phyloP scores from a whole-genome alignment of 179 eudicot species.

The Beta macrorhiza region DNA sequence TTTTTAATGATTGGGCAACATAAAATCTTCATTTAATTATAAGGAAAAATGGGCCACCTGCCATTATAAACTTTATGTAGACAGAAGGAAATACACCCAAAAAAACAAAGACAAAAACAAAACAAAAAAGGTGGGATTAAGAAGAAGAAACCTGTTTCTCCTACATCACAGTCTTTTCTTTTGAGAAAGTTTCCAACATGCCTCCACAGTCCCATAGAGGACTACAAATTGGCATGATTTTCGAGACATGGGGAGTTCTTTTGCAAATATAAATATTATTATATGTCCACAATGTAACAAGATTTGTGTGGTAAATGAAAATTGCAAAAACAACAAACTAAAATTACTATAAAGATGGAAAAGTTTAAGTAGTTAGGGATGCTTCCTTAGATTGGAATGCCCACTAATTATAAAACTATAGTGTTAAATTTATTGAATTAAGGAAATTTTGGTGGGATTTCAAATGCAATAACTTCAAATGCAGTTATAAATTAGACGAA shows the following conservation, averaged over 20 bases:
- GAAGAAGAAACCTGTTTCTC: conserved; percentile 62
- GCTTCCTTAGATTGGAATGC: background rate
- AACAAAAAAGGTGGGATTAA: background rate
- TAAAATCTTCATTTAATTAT: background rate
- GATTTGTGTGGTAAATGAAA: background rate
- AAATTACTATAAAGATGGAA: background rate
- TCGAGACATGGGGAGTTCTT: conserved; percentile 15
- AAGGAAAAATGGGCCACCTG: too few species aligned
- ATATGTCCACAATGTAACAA: background rate
- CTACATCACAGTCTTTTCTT: conserved; percentile 83
- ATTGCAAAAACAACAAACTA: background rate
- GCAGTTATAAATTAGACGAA: background rate
- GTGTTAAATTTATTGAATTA: background rate
- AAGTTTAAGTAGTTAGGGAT: background rate
- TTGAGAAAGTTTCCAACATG: conserved; percentile 57
- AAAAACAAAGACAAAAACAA: background rate
- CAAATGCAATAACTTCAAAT: background rate
- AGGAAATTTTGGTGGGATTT: background rate
- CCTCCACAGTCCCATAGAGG: conserved; percentile 45
- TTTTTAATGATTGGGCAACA: background rate
- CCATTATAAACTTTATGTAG: background rate
- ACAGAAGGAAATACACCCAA: background rate
- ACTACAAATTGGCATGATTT: conserved; percentile 18
- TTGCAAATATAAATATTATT: conserved; percentile 5
- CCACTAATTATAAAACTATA: background rate